Evolutionary conservation across 208 protist genomes (phyloP).

Genomic region (Trypanosoma boissoni): DNA sequence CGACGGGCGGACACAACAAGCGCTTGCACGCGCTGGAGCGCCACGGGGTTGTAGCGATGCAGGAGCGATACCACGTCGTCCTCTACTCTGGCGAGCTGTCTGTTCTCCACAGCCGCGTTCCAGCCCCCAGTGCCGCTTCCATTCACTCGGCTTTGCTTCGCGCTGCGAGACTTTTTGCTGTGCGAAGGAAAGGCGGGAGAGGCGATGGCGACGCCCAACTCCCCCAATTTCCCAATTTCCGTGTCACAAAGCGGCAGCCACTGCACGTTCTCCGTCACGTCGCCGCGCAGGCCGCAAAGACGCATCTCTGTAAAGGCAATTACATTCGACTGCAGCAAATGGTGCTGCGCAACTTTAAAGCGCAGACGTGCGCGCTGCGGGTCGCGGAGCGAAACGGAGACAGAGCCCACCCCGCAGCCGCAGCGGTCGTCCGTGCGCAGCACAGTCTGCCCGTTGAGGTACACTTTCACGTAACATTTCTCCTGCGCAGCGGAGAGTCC

Average conservation of each 20-base stretch:
- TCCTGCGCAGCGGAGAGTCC: neutral
- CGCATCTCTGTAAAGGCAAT: conserved; percentile 16
- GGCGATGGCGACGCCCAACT: no score
- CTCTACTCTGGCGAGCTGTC: no score
- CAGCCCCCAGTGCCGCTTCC: no score
- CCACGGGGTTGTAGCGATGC: conserved; percentile 16
- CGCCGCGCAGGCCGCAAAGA: conserved; percentile 10
- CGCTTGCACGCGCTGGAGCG: conserved; percentile 13
- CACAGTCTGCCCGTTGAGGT: conserved; percentile 18
- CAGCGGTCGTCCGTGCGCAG: conserved; percentile 20
- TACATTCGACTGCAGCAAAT: conserved; percentile 11
- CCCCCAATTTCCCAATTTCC: no score
- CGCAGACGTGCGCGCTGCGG: conserved; percentile 13
- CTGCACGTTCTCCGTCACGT: neutral
- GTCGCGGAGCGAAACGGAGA: conserved; percentile 16
- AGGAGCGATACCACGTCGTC: conserved; percentile 22
- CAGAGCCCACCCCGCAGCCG: neutral
- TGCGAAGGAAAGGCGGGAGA: no score
- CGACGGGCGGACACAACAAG: conserved; percentile 5
- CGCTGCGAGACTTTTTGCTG: no score
- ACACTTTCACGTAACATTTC: conserved; percentile 33
- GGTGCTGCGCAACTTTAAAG: conserved; percentile 24
- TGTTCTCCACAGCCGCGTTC: no score
- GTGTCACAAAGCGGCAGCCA: neutral
- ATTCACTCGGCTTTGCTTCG: neutral